Conservation (phyloP, 345 rosid genomes). For the Xanthoceras sorbifolium region DNA sequence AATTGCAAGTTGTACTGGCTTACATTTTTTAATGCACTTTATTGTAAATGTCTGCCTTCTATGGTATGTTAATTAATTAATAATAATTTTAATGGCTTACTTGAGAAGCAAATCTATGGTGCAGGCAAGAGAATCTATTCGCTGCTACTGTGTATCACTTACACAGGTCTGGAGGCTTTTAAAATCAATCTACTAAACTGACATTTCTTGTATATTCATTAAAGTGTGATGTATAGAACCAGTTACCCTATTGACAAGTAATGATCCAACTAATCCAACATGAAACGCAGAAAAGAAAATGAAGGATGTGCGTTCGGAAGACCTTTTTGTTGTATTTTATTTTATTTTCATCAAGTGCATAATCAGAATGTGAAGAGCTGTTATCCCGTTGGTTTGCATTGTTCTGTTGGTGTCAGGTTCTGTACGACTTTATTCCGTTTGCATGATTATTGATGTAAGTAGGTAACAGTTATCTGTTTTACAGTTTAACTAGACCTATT, state of each 20-base stretch:
- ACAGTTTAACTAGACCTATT: conserved; percentile 6
- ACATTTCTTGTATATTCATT: not conserved
- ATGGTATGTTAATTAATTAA: not conserved
- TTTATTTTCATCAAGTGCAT: not conserved
- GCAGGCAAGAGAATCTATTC: conserved; percentile 47
- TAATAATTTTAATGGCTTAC: not conserved
- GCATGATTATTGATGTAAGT: not conserved
- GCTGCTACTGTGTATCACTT: not conserved
- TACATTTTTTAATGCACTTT: not conserved
- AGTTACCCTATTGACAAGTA: not conserved
- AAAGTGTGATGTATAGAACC: not conserved
- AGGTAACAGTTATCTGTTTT: not conserved
- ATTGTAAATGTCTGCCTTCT: not conserved
- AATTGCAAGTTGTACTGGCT: not conserved
- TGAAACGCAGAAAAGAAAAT: not conserved
- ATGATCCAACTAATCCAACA: not conserved
- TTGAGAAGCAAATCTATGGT: conserved; percentile 11
- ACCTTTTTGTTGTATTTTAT: not conserved
- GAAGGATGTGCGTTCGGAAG: not conserved
- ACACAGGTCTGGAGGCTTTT: not conserved
- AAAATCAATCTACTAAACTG: not conserved
- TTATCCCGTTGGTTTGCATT: not conserved
- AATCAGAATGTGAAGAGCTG: not conserved
- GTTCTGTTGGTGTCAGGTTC: not conserved
- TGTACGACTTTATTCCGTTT: not conserved